Base-by-base conservation (phyloP, 179 eudicot species). In the Gypsophila paniculata region DNA sequence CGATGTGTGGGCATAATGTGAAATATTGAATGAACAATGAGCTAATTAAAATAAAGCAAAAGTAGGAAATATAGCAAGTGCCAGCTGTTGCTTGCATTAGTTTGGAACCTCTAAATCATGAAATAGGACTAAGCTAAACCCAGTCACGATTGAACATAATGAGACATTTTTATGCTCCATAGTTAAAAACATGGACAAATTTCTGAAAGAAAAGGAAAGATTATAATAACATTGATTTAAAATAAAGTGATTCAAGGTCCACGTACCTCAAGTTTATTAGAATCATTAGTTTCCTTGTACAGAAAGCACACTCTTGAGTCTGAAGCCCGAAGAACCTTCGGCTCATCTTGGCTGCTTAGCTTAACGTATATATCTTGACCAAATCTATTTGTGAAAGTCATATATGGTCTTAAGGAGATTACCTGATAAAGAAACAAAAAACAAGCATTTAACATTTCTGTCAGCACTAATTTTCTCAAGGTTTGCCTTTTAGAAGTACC, bases 341-440 rank as follows among this genome's bases (percentile, higher is more conserved):
- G 87, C 64, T 83, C 89, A 84, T 91, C 97, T 78, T 87, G 84
- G 77, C 82, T 77, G 82, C 94, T 86, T 48, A 94, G 76, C 84
- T 88, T 94, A 55, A 94, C 22, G 39, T 39, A 76, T 69, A 94
- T 64, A 75, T 87, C 83, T 78, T 86, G 81, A 76, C 99, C 99
- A 75, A 87, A 70, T 86, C 99, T 89, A 80, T 94, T 94, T 48
- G 97, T 94, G 84, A 94, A 94, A 29, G 96, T 94, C 82, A 91
- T 79, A 76, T 78, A 91, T 65, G 99, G 96, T 66, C 96, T 87
- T 66, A 94, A 72, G 54, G 85, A 78, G 68, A 94, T 87, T 18
- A 94, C 97, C 99, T 94, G 79, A 39, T 39, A 78, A 67, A 39
- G 25, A 67, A 7, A 34, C 59, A 38, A 73, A 22, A 15, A 51